Evolutionary conservation across 208 protist genomes (phyloP), one percentile per base, ranked within the genome.

Genomic region (Herpetomonas tarakana): DNA sequence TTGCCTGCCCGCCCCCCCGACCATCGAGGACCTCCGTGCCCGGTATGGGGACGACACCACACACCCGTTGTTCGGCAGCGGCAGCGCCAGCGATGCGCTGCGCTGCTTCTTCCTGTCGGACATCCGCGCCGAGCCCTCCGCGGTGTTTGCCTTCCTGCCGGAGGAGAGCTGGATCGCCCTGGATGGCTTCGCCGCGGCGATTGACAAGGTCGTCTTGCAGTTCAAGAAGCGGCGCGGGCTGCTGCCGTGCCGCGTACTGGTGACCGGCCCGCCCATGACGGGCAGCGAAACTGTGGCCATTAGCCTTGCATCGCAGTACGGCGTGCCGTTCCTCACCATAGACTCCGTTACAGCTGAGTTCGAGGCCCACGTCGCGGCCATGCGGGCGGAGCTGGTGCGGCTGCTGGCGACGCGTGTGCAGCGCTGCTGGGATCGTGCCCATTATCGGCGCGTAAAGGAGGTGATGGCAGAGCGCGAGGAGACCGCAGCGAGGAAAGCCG

Each of bases 251-350:
- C 78, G 85, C 21, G 19, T 91, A 38, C 31, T 94, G 39, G 53
- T 97, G 4, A 65, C 85, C 14, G 96, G 96, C 3, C 96, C 96
- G 14, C 96, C 96, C 31, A 72, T 88, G 14, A 76, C 66, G 19
- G 85, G 84, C 21, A 85, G 72, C 49, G 81, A 80, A 21, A 54
- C 62, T 1, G 62, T 92, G 9, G 75, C 90, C 1, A 29, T 31
- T 2, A 28, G 30, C 7, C 50, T 98, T 0, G 79, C 78, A 1
- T 35, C 53, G 35, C 52, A 81, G 29, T 95, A 92, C 74, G 53
- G 65, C 46, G 62, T 93, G 28, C 74, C 88, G 24, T 58, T 82
- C 45, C 38, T 97, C 26, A 81, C 69, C 0, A 22, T 74, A 2
- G 53, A 72, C 9, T 71, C 54, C 51, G 56, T 91, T 3, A 74